A percentile compares a stretch with the other conserved stretches of the same genome.
These are phyloP conservation scores for Teratosphaeria nubilosa DNA, from an alignment of 2,329 filamentous ascomycete species.

Conservation along the genomic window DNA sequence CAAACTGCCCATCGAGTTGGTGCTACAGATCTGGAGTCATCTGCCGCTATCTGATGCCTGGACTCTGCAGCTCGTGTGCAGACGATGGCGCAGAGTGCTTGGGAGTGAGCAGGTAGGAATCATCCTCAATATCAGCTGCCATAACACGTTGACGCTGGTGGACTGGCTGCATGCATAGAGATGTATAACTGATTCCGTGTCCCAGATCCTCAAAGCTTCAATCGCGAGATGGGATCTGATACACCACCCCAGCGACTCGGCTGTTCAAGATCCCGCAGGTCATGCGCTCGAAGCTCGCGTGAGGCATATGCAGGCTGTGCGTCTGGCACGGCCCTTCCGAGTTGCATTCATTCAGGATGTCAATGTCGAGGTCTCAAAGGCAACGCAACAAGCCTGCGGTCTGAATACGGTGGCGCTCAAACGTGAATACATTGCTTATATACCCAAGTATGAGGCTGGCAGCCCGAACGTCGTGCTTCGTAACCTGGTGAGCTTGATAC, in stretches of 20 bases:
- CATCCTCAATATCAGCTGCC: no score
- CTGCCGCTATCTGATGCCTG: conserved; percentile 16
- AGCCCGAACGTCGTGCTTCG: conserved; percentile 7
- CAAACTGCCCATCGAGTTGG: conserved; percentile 29
- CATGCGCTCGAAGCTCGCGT: conserved; percentile 2
- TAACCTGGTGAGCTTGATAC: conserved; percentile 4
- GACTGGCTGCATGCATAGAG: neutral
- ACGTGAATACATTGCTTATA: conserved; percentile 9
- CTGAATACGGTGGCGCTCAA: conserved; percentile 1
- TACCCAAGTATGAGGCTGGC: conserved; percentile 1
- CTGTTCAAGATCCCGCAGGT: conserved; percentile 2
- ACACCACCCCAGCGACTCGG: neutral
- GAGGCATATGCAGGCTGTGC: conserved; percentile 9
- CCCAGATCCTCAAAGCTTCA: neutral
- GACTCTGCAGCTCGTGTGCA: conserved; percentile 24
- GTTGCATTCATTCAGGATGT: neutral
- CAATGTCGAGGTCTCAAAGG: neutral
- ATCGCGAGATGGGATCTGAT: neutral
- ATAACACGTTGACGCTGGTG: no score
- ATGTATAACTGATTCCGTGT: neutral
- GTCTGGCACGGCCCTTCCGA: conserved; percentile 8
- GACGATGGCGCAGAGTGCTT: conserved; percentile 23
- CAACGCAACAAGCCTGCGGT: neutral
- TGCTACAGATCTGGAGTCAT: conserved; percentile 25
- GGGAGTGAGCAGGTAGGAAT: conserved; percentile 10